Evolutionary conservation across 495 filamentous ascomycete genomes (phyloP), one percentile per base, ranked within the genome.

Genomic region (Talaromyces borbonicus): DNA sequence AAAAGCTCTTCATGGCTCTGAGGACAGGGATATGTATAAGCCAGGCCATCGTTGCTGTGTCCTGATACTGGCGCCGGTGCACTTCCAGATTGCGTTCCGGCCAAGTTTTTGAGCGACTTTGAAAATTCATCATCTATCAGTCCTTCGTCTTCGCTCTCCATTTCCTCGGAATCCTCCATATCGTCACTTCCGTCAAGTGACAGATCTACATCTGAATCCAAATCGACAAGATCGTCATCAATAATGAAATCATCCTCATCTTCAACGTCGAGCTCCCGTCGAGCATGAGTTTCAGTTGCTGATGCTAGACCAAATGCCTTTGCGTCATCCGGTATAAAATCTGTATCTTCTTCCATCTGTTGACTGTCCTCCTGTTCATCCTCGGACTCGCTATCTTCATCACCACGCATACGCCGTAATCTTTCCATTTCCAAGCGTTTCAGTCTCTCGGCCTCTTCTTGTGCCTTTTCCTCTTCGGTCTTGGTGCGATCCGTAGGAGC

Each of bases 181-280:
- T 79, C 75, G 33, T 73, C 73, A n/a, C 57, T 73, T 14, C 69
- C 66, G 35, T 64, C 70, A 39, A 77, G 64, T 19, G 67, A 72
- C 8, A 70, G 62, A 48, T 72, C 73, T 43, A 69, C 75, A 46
- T 79, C 74, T 6, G 77, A 72, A 27, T 67, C 58, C 25, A 61
- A 66, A 30, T 72, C 74, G 43, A 95, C 74, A 1, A 95, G 73
- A 42, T 95, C 81, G 46, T 92, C 85, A 48, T 95, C 90, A 45
- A 95, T 81, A 7, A 87, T 46, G 52, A 96, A 96, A 48, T 95
- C 85, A 56, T 95, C 90, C 57, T 96, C 90, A 52, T 95, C 90
- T 50, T 94, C 87, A 24, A 89, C 80, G 22, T 57, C 72, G 4
- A 75, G 54, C 14, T 67, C 57, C 35, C 66, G 53, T 19, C 63